Evolutionary conservation across 306 rosid species (phyloP), one percentile per base, ranked within the genome.

Genomic region (Begonia peltatifolia): DNA sequence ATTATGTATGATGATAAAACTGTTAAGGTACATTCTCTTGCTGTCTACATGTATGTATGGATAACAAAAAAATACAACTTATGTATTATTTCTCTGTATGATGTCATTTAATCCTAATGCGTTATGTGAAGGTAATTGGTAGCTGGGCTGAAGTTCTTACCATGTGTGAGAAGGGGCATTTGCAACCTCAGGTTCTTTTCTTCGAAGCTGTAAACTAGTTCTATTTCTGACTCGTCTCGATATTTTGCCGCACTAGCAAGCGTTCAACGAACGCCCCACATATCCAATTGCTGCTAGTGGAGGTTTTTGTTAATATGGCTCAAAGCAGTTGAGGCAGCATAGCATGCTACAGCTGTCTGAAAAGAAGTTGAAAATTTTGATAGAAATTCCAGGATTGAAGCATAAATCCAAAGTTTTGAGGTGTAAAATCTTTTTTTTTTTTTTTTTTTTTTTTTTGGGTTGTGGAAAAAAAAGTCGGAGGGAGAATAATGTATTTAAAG

Each of bases 181-280:
- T 87, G 58, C 99, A 92, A 65, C 99, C 96, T 42, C 99, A 92
- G 68, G 93, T 92, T 74, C 96, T 92, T 68, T 87, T 92, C 84
- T 92, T 65, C 59, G 99, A 92, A 77, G 88, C 89, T 68, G 89
- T 75, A 66, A 83, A 86, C 78, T 92, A 92, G 70, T 61, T 48
- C 66, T 47, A 64, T 10, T 46, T 50, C 63, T 64, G 71, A 74
- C 76, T 66, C 67, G 59, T 20, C 51, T 41, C 42, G 41, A 41
- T 50, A 49, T 38, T 44, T 13, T 41, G 11, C 11, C 0, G 47
- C 13, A 3, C n/a, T 43, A 5, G n/a, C 11, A 43, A 13, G n/a
- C 3, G 11, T 43, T 10, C 13, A 5, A 10, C 6, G 11, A 10
- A 43, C 11, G 46, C 46, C 1, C 46, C 46, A 6, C 11, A 42